These are phyloP conservation scores for Clavispora asparagi DNA, from an alignment of 805 yeast species.

Conservation along the genomic window DNA sequence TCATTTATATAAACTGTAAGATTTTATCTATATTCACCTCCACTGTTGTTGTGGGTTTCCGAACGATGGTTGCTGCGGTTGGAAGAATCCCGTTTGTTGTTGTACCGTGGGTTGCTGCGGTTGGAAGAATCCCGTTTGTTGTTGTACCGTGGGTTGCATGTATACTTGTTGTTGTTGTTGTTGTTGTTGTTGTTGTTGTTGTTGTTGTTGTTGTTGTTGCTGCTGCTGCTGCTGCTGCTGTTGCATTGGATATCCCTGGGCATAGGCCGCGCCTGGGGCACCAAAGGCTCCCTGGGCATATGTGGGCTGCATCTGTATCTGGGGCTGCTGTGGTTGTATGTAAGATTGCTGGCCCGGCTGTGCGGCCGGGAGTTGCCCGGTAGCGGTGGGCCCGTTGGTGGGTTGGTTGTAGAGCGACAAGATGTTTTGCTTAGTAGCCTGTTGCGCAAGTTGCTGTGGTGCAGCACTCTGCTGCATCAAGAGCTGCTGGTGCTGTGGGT, in stretches of 20 bases:
- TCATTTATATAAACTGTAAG: not conserved
- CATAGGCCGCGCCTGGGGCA: not conserved
- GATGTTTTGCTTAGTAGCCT: slow-evolving; percentile 32
- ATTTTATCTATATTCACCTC: not conserved
- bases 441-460: slow-evolving; percentile 20
- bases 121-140: slow-evolving; percentile 9
- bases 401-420: slow-evolving; percentile 36
- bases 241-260: not conserved
- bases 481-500: slow-evolving; percentile 29
- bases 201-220: not conserved
- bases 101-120: slow-evolving; percentile 2
- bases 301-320: slow-evolving; percentile 3
- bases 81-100: slow-evolving; percentile 8
- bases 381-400: slow-evolving; percentile 36
- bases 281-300: no score
- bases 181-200: not conserved
- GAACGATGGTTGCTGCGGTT: slow-evolving; percentile 5
- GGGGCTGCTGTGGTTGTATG: slow-evolving; percentile 13
- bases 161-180: not conserved
- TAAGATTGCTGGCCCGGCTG: slow-evolving; percentile 4
- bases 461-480: slow-evolving; percentile 23
- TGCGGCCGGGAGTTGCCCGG: slow-evolving; percentile 43
- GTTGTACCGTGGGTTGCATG: slow-evolving; percentile 2
- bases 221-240: not conserved
- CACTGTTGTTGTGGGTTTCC: slow-evolving; percentile 9